Conservation (phyloP, 768 basidiomycete genomes). For the Amanita phalloides region DNA sequence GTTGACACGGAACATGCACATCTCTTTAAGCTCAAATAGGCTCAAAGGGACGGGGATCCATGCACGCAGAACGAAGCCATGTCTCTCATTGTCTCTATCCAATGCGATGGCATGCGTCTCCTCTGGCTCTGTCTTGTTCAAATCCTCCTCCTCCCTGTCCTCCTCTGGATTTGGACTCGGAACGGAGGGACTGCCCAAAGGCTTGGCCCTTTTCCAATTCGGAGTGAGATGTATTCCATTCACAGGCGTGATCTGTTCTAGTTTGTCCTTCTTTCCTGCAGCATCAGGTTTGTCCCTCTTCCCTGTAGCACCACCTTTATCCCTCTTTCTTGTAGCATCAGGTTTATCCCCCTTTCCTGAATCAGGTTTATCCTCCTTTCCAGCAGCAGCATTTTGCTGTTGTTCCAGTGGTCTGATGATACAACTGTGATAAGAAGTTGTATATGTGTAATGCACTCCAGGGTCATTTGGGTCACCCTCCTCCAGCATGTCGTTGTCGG, state of each 20-base stretch:
- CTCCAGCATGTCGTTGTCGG: neutral
- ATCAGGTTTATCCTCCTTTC: neutral
- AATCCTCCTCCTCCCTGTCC: neutral
- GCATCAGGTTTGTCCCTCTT: no score
- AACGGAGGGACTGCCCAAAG: neutral
- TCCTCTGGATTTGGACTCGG: neutral
- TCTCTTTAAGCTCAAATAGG: neutral
- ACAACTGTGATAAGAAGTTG: neutral
- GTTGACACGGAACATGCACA: slow-evolving; percentile 1
- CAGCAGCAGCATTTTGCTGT: no score
- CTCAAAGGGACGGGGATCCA: slow-evolving; percentile 1
- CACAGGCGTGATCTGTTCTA: neutral
- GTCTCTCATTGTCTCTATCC: neutral
- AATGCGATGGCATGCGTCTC: neutral
- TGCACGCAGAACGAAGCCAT: neutral
- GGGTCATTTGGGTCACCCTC: neutral
- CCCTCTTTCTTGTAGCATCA: no score
- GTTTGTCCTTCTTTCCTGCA: no score
- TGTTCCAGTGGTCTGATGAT: neutral
- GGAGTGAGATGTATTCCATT: neutral
- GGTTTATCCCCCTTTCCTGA: no score
- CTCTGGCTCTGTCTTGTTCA: no score
- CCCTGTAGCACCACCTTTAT: no score
- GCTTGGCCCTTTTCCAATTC: neutral
- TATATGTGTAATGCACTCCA: neutral